Conservation (phyloP, 352 stramenopile species). For the Globisporangium irregulare region DNA sequence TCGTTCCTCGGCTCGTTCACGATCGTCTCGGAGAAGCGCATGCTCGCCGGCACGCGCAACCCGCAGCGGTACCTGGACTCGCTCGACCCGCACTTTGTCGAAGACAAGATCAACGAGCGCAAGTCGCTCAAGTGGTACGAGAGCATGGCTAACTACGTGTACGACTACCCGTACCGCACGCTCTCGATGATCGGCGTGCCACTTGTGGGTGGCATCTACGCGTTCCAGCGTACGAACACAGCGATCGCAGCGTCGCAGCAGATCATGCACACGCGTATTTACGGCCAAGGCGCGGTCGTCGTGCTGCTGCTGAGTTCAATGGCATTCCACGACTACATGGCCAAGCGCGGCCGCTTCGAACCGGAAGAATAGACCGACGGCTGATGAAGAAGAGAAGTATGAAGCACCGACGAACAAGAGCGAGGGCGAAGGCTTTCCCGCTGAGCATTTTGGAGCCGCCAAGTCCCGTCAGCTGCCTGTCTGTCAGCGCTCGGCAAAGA, state of each 20-base stretch:
- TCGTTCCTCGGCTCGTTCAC: conserved; percentile 64
- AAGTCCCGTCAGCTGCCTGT: neutral
- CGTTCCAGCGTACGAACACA: conserved; percentile 67
- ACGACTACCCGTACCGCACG: conserved; percentile 75
- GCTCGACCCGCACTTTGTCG: conserved; percentile 47
- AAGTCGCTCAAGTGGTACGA: conserved; percentile 57
- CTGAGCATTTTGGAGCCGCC: neutral
- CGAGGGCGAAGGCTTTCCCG: neutral
- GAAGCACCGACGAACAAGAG: neutral
- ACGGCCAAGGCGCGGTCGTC: conserved; percentile 69
- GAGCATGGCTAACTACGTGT: conserved; percentile 66
- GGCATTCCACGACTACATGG: conserved; percentile 86
- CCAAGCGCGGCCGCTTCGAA: conserved; percentile 61
- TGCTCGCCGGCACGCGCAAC: conserved; percentile 66
- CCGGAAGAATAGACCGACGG: conserved; percentile 20
- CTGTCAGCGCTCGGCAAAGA: neutral
- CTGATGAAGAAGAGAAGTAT: neutral
- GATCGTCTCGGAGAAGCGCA: conserved; percentile 56
- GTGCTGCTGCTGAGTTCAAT: conserved; percentile 74
- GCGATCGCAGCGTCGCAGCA: conserved; percentile 71
- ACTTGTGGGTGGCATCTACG: conserved; percentile 71
- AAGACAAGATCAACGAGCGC: conserved; percentile 26
- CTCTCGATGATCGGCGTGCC: conserved; percentile 51
- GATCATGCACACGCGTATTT: conserved; percentile 87
- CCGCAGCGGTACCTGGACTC: conserved; percentile 67